phyloP scores from a whole-genome alignment of 257 asterid genomes.

The Petunia secreta region DNA sequence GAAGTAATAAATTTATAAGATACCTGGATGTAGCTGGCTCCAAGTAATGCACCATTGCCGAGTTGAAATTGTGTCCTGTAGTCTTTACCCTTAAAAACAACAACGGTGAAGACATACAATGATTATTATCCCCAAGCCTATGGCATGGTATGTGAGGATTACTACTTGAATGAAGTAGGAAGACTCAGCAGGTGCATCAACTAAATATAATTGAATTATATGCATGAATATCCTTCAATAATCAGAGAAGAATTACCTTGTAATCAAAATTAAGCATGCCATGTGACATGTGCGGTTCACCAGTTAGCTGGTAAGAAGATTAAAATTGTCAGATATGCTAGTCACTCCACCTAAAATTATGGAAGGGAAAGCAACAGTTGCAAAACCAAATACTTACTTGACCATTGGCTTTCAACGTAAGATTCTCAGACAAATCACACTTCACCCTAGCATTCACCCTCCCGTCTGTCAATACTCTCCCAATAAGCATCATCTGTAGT shows the following conservation, averaged over 20 bases:
- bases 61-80: conserved; percentile 33
- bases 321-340: conserved; percentile 18
- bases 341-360: background rate
- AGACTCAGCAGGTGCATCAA: background rate
- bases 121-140: conserved; percentile 16
- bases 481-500: conserved; percentile 89
- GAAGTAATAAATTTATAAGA: background rate
- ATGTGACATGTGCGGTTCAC: conserved; percentile 96
- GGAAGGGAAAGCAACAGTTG: conserved; percentile 18
- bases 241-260: conserved; percentile 58
- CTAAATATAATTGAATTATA: background rate
- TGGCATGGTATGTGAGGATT: background rate
- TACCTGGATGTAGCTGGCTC: conserved; percentile 43
- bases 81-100: conserved; percentile 33
- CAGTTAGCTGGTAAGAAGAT: conserved; percentile 68
- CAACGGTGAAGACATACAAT: background rate
- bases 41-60: conserved; percentile 35
- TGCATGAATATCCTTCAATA: conserved; percentile 1
- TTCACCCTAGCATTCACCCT: conserved; percentile 90
- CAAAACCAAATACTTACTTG: conserved; percentile 56
- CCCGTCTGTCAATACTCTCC: conserved; percentile 90
- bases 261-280: conserved; percentile 92
- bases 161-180: conserved; percentile 4
- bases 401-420: conserved; percentile 81
- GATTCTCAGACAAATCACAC: conserved; percentile 89